Evolutionary conservation across 108 stramenopile genomes (phyloP), one percentile per base, ranked within the genome.

Genomic region (Cyclotella distinguenda): DNA sequence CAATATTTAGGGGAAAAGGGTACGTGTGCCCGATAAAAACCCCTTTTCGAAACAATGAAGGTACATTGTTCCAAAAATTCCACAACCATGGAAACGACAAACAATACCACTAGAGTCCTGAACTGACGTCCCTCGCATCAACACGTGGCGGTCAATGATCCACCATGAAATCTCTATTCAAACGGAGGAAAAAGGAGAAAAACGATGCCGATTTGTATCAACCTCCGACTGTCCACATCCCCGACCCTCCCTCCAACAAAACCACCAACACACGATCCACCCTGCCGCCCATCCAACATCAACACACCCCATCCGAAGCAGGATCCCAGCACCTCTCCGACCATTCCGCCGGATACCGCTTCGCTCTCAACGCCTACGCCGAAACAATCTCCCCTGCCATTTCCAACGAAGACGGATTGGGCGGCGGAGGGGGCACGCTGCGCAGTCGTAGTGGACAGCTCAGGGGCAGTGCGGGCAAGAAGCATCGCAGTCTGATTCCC

Each of bases 361-460:
- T 51, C 33, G 70, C 76, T 15, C 76, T 71, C 11, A 16, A 52
- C 1, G 70, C 64, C 40, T 77, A 72, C 65, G 57, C 70, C 11
- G 45, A 65, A 27, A 72, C 76, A 6, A 69, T 77, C 16, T 48
- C 55, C 1, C 56, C 70, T 0, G 54, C 54, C 1, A 4, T 60
- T 4, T 52, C 65, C 32, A 77, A 77, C 53, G 70, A 77, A 40
- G 70, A 77, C 49, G 69, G 63, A 0, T 27, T 49, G 22, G 51
- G 64, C 31, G 64, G 61, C 25, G 50, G 39, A 19, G 61, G 61
- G 50, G 65, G 51, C 6, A 64, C 73, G 13, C 48, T 66, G 35
- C 48, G 68, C 0, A 45, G 42, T 34, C 45, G 63, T 9, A 28
- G 59, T 18, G 59, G 59, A 26, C 39, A 40, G 34, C 8, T 70